Evolutionary conservation across 495 filamentous ascomycete genomes (phyloP).

Genomic region (Penicillium verhagenii): DNA sequence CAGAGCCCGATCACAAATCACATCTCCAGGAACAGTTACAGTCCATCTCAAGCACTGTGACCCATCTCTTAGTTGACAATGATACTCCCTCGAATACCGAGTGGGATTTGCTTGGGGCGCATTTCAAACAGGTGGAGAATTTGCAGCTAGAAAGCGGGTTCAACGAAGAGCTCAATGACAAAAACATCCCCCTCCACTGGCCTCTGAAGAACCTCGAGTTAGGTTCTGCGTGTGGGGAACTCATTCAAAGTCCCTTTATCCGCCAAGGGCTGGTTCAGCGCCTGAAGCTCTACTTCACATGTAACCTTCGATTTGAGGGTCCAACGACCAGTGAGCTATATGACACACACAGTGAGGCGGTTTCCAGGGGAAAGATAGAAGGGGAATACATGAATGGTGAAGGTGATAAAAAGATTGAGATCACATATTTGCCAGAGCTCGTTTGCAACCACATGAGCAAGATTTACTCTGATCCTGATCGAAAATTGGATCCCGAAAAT

Average conservation of each 20-base stretch:
- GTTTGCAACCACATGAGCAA: slow-evolving; percentile 11
- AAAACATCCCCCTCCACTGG: slow-evolving; percentile 27
- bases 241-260: slow-evolving; percentile 18
- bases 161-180: slow-evolving; percentile 26
- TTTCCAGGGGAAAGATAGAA: slow-evolving; percentile 16
- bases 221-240: slow-evolving; percentile 7
- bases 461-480: background rate
- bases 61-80: slow-evolving; percentile 13
- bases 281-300: slow-evolving; percentile 21
- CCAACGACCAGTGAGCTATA: slow-evolving; percentile 12
- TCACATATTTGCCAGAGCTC: slow-evolving; percentile 13
- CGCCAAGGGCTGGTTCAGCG: slow-evolving; percentile 22
- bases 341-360: slow-evolving; percentile 5
- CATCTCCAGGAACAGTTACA: slow-evolving; percentile 19
- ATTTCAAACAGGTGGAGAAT: slow-evolving; percentile 18
- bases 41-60: slow-evolving; percentile 13
- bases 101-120: slow-evolving; percentile 23
- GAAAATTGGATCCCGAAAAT: slow-evolving; percentile 9
- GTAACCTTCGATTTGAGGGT: slow-evolving; percentile 25
- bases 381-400: slow-evolving; percentile 6
- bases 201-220: slow-evolving; percentile 17
- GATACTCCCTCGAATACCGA: slow-evolving; percentile 23
- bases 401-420: slow-evolving; percentile 10
- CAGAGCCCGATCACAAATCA: slow-evolving; percentile 3
- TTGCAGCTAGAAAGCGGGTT: slow-evolving; percentile 16